These are phyloP conservation scores for Calonectria pseudoreteaudii DNA, from an alignment of 2,329 filamentous ascomycete genomes.

Conservation along the genomic window DNA sequence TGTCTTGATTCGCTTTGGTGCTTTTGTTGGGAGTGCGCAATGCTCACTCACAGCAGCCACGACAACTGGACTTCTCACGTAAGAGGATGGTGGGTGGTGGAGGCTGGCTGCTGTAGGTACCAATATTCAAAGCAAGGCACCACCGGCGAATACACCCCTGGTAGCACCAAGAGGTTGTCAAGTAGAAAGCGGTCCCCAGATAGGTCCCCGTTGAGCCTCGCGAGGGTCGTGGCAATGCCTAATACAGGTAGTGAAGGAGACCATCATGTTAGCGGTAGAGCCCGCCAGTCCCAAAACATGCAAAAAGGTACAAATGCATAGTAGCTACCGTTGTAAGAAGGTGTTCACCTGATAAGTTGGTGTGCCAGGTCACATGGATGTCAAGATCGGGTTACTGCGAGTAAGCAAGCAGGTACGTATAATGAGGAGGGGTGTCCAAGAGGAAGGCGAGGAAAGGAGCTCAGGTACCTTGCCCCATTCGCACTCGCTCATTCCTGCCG, in stretches of 20 bases:
- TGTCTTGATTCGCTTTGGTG: background rate
- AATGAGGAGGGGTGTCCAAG: background rate
- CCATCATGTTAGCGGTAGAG: background rate
- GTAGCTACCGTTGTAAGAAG: constrained; percentile 1
- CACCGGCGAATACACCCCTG: constrained; percentile 1
- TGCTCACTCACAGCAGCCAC: constrained; percentile 4
- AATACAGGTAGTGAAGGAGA: background rate
- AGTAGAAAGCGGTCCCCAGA: background rate
- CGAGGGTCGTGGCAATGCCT: background rate
- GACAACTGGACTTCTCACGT: constrained; percentile 33
- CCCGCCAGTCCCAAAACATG: constrained; percentile 1
- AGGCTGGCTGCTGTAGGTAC: constrained; percentile 19
- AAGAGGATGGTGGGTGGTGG: constrained; percentile 31
- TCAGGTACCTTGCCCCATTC: background rate
- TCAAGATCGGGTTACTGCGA: constrained; percentile 20
- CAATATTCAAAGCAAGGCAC: constrained; percentile 6
- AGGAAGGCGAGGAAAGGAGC: background rate
- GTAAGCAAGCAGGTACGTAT: constrained; percentile 8
- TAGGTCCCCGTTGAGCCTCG: background rate
- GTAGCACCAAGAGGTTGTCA: background rate
- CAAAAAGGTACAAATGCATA: background rate
- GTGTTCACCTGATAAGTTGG: constrained; percentile 16
- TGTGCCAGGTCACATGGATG: constrained; percentile 33
- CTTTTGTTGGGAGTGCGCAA: constrained; percentile 9
- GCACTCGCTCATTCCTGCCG: background rate